phyloP scores from a whole-genome alignment of 768 basidiomycete genomes.

The Collybia sp. region DNA sequence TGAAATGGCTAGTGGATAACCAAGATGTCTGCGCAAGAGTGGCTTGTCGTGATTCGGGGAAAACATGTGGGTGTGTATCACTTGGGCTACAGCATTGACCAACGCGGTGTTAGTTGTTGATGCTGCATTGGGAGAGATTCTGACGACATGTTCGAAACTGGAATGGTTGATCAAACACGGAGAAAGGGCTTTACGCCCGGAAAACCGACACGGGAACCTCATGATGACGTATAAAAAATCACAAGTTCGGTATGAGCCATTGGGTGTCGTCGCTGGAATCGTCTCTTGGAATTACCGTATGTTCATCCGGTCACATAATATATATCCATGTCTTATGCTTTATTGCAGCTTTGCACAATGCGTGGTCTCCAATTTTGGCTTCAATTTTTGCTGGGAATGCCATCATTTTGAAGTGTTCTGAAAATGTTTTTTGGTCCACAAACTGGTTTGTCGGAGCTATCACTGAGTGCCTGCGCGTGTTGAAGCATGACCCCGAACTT shows the following conservation, averaged over 20 bases:
- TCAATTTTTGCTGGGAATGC: slow-evolving; percentile 88
- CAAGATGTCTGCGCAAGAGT: slow-evolving; percentile 83
- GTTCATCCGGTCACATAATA: slow-evolving; percentile 7
- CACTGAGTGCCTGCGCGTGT: slow-evolving; percentile 67
- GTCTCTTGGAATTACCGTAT: slow-evolving; percentile 95
- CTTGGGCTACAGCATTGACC: not conserved
- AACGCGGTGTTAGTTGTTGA: slow-evolving; percentile 65
- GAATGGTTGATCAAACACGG: slow-evolving; percentile 90
- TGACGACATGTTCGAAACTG: slow-evolving; percentile 93
- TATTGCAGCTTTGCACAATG: slow-evolving; percentile 81
- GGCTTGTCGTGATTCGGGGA: slow-evolving; percentile 91
- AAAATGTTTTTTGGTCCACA: slow-evolving; percentile 90
- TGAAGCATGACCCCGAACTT: slow-evolving; percentile 79
- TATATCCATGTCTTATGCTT: slow-evolving; percentile 2
- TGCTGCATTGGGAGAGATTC: slow-evolving; percentile 89
- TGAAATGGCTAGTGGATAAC: slow-evolving; percentile 92
- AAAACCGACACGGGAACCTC: slow-evolving; percentile 61
- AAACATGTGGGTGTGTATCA: slow-evolving; percentile 63
- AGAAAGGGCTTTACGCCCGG: slow-evolving; percentile 69
- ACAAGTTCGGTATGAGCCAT: slow-evolving; percentile 81
- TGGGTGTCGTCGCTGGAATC: slow-evolving; percentile 88
- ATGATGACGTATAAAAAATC: slow-evolving; percentile 75
- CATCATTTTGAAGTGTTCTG: slow-evolving; percentile 88
- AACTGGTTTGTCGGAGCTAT: slow-evolving; percentile 80
- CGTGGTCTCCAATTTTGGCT: slow-evolving; percentile 90